phyloP scores from a whole-genome alignment of 305 asterid genomes.

The Andrographis paniculata region DNA sequence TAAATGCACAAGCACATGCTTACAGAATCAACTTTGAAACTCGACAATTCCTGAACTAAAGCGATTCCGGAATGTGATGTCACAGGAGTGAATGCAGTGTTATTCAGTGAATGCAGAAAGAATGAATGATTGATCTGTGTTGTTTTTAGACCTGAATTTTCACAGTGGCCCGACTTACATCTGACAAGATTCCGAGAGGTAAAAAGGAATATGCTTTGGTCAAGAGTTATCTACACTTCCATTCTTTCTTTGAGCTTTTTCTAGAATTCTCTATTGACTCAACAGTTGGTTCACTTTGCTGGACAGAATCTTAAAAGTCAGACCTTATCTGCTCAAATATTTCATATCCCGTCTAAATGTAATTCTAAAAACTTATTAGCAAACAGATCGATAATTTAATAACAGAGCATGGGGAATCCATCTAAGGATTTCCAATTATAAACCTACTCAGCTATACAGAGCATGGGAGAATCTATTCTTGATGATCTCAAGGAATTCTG shows the following conservation, averaged over 20 bases:
- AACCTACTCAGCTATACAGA: background rate
- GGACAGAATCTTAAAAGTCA: background rate
- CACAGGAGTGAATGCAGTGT: background rate
- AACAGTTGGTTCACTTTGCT: background rate
- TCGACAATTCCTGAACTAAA: background rate
- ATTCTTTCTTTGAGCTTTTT: background rate
- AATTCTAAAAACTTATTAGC: background rate
- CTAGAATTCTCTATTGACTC: background rate
- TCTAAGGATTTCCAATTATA: background rate
- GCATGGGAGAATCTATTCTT: background rate
- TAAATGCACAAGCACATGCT: background rate
- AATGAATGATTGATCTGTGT: background rate
- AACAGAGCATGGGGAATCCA: background rate
- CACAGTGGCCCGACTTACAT: background rate
- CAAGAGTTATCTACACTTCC: background rate
- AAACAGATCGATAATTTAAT: background rate
- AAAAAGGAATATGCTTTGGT: background rate
- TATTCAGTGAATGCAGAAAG: background rate
- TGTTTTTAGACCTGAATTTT: background rate
- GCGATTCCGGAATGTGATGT: background rate
- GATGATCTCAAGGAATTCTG: slow-evolving; percentile 4
- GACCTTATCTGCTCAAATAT: background rate
- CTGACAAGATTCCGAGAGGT: background rate
- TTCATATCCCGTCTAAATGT: background rate
- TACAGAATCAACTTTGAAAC: background rate